Conservation (phyloP, 768 basidiomycete genomes). For the Amanita jacksonii region DNA sequence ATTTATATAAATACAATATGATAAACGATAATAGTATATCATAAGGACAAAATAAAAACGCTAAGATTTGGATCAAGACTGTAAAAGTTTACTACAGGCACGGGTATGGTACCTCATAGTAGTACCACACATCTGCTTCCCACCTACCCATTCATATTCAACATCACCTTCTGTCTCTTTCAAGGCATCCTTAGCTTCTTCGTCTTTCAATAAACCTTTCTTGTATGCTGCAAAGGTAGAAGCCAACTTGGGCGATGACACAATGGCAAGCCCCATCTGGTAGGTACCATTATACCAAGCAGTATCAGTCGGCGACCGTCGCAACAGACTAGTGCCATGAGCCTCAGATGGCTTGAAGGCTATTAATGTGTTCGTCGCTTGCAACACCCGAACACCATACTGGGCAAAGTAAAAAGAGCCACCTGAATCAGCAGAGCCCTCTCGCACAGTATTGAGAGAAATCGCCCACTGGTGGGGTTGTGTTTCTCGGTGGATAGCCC, state of each 20-base stretch:
- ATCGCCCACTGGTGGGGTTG: constrained; percentile 12
- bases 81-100: too few species aligned
- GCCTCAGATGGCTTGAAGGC: constrained; percentile 9
- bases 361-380: constrained; percentile 11
- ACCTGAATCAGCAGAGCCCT: constrained; percentile 3
- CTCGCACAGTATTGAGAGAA: constrained; percentile 1
- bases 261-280: constrained; percentile 10
- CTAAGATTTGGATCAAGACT: too few species aligned
- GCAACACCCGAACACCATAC: constrained; percentile 12
- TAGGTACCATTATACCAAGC: neutral
- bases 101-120: too few species aligned
- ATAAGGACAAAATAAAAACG: too few species aligned
- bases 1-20: too few species aligned
- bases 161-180: too few species aligned
- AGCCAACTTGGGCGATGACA: constrained; percentile 6
- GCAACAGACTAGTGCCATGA: constrained; percentile 14
- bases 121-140: too few species aligned
- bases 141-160: too few species aligned
- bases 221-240: neutral
- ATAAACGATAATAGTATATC: too few species aligned
- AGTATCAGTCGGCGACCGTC: neutral
- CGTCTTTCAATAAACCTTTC: too few species aligned
- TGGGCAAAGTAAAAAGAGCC: constrained; percentile 11
- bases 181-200: too few species aligned
- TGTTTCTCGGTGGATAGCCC: constrained; percentile 10